Evolutionary conservation across 768 basidiomycete genomes (phyloP).

Genomic region (Tylopilus rubrobrunneus): DNA sequence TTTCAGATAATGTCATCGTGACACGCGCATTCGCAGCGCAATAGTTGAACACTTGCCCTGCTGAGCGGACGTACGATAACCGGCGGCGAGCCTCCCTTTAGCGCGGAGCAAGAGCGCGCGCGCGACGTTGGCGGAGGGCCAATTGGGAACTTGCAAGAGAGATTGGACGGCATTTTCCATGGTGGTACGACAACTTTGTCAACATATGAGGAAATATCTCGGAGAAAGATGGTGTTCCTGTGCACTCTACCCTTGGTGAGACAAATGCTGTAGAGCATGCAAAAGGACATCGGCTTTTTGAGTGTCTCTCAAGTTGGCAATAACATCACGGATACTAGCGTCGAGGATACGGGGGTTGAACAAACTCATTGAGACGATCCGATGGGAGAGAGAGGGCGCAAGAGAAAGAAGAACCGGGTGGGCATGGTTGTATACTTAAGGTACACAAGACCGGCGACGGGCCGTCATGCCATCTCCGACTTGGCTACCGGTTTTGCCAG

Average conservation of each 20-base stretch:
- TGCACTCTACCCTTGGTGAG: conserved; percentile 55
- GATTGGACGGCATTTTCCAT: conserved; percentile 77
- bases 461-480: conserved; percentile 4
- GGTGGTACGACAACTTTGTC: conserved; percentile 46
- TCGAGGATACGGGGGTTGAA: conserved; percentile 78
- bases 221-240: neutral
- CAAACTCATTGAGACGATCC: conserved; percentile 48
- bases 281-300: conserved; percentile 71
- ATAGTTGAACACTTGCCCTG: conserved; percentile 44
- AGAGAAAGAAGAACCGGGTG: neutral
- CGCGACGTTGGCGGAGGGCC: conserved; percentile 48
- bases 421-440: neutral
- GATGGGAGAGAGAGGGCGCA: neutral
- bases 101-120: conserved; percentile 65
- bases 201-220: conserved; percentile 2
- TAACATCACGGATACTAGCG: conserved; percentile 69
- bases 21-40: neutral
- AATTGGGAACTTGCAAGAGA: conserved; percentile 54
- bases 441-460: conserved; percentile 9
- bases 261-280: conserved; percentile 80
- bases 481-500: conserved; percentile 1
- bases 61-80: conserved; percentile 57
- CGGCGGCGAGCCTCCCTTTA: conserved; percentile 58
- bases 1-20: conserved; percentile 5
- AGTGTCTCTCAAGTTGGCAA: conserved; percentile 51